Evolutionary conservation across 495 filamentous ascomycete species (phyloP), one percentile per base, ranked within the genome.

Genomic region (Aspergillus incahuasiensis): DNA sequence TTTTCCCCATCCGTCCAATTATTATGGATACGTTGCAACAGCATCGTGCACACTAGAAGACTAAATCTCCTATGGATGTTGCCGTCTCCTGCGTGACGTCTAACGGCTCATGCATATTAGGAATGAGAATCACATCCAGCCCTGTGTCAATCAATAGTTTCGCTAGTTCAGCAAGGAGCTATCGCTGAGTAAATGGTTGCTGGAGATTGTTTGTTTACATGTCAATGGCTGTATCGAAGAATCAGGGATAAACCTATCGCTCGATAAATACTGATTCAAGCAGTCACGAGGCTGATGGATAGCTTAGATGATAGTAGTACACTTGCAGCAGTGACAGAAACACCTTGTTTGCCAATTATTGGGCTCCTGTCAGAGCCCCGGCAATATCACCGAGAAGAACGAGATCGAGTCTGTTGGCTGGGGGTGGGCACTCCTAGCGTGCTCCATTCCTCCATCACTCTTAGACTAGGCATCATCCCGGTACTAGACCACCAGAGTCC

Each of bases 361-460:
- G 12, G 18, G 8, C 16, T 48, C 16, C 11, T 20, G 46, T 35
- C 32, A 35, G 12, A 35, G 13, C 32, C 6, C 32, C 32, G 32
- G 32, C 4, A 35, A 39, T 50, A 45, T 56, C 54, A 42, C 54
- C 54, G n/a, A 16, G 38, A 8, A 16, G 54, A 56, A 18, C 38
- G 46, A 56, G 46, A 48, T 28, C 25, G 47, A 52, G 43, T 52
- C 20, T 44, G 54, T 38, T 49, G 48, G 52, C 62, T 62, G 59
- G 62, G 62, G 59, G 62, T 57, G 58, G 57, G 43, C 47, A 65
- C 58, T 64, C 61, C 62, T 65, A 65, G 62, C 62, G 54, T 62
- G 54, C 54, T 57, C 55, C 54, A 61, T 64, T 59, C 55, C 53
- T 61, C 45, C 34, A 50, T 24, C 7, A 22, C 47, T 53, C 49